Evolutionary conservation across 1,139 yeast species (phyloP).

Genomic region (Zygosaccharomyces sapae): DNA sequence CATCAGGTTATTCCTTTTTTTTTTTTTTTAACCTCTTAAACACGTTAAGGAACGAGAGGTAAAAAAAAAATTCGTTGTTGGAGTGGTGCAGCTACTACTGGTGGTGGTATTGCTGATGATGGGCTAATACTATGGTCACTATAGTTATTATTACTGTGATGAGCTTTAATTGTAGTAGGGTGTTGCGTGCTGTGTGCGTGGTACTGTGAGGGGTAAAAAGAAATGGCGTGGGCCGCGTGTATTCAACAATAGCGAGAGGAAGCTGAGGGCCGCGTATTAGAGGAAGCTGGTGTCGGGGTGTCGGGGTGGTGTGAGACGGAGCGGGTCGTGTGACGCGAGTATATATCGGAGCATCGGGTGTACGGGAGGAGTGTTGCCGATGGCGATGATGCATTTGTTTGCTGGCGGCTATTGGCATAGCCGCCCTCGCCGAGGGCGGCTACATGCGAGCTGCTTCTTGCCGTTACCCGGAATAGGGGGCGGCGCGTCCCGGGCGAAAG

Average conservation of each 20-base stretch:
- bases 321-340: neutral
- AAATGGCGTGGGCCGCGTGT: neutral
- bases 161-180: neutral
- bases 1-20: neutral
- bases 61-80: neutral
- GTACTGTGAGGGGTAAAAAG: neutral
- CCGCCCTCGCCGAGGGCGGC: no score
- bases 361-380: neutral
- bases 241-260: neutral
- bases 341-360: neutral
- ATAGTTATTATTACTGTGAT: neutral
- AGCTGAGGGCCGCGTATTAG: neutral
- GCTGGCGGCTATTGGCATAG: no score
- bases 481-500: no score
- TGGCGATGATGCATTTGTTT: no score
- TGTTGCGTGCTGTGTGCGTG: neutral
- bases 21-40: neutral
- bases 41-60: neutral
- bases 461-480: no score
- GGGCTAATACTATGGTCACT: neutral
- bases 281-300: conserved; percentile 1
- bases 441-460: no score
- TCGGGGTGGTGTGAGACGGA: neutral
- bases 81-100: neutral
- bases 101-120: neutral